phyloP scores from a whole-genome alignment of 2,329 filamentous ascomycete genomes.

The Aspergillus udagawae region DNA sequence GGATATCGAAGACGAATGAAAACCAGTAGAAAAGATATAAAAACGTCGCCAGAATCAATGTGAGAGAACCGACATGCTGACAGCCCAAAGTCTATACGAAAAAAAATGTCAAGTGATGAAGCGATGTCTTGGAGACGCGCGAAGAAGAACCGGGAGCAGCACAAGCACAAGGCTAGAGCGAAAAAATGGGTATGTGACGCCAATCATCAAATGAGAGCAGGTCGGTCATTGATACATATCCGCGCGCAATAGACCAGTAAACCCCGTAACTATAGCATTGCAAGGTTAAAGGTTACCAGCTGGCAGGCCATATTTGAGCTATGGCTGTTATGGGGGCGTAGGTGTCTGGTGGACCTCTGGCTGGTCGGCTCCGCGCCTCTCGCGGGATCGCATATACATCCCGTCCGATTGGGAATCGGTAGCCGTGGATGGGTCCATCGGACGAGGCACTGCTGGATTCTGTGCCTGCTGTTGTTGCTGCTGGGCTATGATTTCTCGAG shows the following conservation, averaged over 20 bases:
- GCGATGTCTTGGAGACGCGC: not conserved
- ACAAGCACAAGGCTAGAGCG: not conserved
- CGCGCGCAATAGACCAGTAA: conserved; percentile 2
- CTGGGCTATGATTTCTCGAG: conserved; percentile 76
- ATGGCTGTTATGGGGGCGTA: conserved; percentile 27
- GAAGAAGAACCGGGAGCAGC: not conserved
- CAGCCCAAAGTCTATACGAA: conserved; percentile 16
- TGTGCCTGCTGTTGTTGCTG: conserved; percentile 38
- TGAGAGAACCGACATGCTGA: conserved; percentile 9
- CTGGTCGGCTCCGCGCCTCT: conserved; percentile 19
- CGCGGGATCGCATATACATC: conserved; percentile 32
- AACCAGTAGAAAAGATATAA: not conserved
- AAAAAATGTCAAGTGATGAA: conserved; percentile 2
- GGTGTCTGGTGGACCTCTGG: conserved; percentile 30
- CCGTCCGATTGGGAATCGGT: conserved; percentile 22
- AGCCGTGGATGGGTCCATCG: conserved; percentile 12
- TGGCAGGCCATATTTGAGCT: not conserved
- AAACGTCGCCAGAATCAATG: not conserved
- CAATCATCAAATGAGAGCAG: conserved; percentile 6
- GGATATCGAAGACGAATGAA: not conserved
- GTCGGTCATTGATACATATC: conserved; percentile 2
- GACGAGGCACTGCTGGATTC: conserved; percentile 15
- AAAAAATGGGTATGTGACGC: conserved; percentile 16
- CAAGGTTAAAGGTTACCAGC: conserved; percentile 5
- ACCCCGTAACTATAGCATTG: conserved; percentile 5